Percentiles rank a stretch among this genome's conserved stretches.
These are phyloP conservation scores for Camillea tinctor DNA, from an alignment of 2,329 filamentous ascomycete genomes.

Conservation along the genomic window DNA sequence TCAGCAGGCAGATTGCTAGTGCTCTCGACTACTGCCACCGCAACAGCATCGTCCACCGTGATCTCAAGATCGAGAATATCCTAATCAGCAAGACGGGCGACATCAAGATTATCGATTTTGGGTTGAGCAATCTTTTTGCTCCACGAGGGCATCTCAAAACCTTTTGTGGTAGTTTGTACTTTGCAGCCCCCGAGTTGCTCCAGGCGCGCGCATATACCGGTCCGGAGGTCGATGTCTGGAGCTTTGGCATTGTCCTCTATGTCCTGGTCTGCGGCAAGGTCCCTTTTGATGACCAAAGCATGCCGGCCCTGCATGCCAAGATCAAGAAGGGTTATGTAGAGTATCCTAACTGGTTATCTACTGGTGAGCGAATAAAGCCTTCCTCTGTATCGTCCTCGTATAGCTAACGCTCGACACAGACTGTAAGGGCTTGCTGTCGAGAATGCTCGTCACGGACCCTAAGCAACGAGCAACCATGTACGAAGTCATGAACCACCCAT, in stretches of 20 bases:
- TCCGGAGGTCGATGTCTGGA: constrained; percentile 97
- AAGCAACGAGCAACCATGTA: constrained; percentile 79
- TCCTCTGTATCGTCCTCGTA: constrained; percentile 1
- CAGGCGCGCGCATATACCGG: constrained; percentile 94
- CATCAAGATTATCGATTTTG: constrained; percentile 99
- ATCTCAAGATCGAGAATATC: constrained; percentile 98
- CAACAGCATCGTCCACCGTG: constrained; percentile 96
- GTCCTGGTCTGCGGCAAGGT: constrained; percentile 97
- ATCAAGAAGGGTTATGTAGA: constrained; percentile 97
- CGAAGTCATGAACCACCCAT: constrained; percentile 93
- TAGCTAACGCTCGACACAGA: constrained; percentile 57
- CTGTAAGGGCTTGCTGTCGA: constrained; percentile 86
- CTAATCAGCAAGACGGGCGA: constrained; percentile 98
- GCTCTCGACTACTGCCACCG: constrained; percentile 96
- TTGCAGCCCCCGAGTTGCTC: constrained; percentile 90
- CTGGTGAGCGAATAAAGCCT: constrained; percentile 58
- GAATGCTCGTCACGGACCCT: constrained; percentile 95
- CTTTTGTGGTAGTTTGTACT: constrained; percentile 96
- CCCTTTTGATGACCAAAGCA: constrained; percentile 97
- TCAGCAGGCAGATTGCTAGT: constrained; percentile 94
- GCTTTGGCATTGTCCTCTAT: constrained; percentile 96
- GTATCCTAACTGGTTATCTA: constrained; percentile 89
- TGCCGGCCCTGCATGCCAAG: constrained; percentile 96
- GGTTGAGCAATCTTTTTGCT: constrained; percentile 91
- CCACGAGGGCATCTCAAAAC: constrained; percentile 86